These are phyloP conservation scores for Collariella sp. DNA, from an alignment of 495 filamentous ascomycete species.

Conservation along the genomic window DNA sequence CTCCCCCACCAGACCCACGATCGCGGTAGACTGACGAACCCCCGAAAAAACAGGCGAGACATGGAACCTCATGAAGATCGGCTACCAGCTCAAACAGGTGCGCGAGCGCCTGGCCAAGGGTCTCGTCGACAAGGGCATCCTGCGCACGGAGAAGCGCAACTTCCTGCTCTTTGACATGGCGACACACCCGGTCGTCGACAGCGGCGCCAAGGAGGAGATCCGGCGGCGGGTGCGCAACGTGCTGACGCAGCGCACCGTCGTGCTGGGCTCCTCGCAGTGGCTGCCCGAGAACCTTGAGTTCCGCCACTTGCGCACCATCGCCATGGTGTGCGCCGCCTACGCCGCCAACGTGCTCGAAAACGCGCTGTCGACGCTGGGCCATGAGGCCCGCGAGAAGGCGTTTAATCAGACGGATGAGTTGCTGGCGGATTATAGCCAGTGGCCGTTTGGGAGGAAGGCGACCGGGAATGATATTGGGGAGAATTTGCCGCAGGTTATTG, in stretches of 20 bases:
- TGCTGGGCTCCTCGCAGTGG: constrained; percentile 72
- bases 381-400: constrained; percentile 85
- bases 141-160: constrained; percentile 97
- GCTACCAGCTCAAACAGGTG: constrained; percentile 98
- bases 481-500: constrained; percentile 81
- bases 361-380: constrained; percentile 84
- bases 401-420: constrained; percentile 97
- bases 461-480: constrained; percentile 78
- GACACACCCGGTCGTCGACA: constrained; percentile 95
- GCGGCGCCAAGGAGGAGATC: constrained; percentile 95
- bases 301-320: constrained; percentile 79
- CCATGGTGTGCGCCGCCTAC: constrained; percentile 97
- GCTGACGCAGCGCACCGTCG: constrained; percentile 87
- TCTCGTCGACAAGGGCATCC: constrained; percentile 97
- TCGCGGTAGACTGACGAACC: not conserved
- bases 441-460: constrained; percentile 78
- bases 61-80: constrained; percentile 99
- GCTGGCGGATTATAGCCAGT: constrained; percentile 91
- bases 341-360: constrained; percentile 98
- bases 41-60: constrained; percentile 65
- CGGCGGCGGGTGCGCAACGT: constrained; percentile 84
- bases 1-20: not conserved
- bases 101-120: constrained; percentile 95
- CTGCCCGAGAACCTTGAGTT: constrained; percentile 91
- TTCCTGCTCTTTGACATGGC: constrained; percentile 99